These are phyloP conservation scores for Pavlovales sp. DNA, from an alignment of 208 protist genomes.

Conservation along the genomic window DNA sequence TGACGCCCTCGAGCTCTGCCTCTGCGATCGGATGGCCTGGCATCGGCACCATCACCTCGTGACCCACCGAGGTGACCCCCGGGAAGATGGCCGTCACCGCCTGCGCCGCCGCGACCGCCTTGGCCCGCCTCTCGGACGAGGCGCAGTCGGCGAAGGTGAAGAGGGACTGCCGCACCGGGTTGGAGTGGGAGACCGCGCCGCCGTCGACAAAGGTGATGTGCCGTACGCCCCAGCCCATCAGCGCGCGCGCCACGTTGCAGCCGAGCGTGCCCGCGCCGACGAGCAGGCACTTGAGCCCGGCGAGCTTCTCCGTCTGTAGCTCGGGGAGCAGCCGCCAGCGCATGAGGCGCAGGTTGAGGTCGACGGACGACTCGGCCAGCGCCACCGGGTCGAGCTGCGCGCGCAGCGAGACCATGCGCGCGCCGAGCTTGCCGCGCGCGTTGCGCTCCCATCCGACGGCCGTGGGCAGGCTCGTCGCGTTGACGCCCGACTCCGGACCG, in stretches of 20 bases:
- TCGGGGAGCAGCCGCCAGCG: conserved; percentile 90
- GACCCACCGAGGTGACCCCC: conserved; percentile 48
- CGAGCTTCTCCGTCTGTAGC: conserved; percentile 78
- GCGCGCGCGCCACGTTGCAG: conserved; percentile 90
- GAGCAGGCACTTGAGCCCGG: conserved; percentile 68
- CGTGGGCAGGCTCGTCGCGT: background rate
- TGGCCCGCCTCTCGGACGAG: conserved; percentile 65
- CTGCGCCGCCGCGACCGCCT: conserved; percentile 80
- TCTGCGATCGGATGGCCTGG: conserved; percentile 80
- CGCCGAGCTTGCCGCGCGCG: conserved; percentile 58
- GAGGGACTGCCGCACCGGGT: conserved; percentile 84
- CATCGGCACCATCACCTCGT: conserved; percentile 87
- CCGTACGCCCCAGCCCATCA: conserved; percentile 66
- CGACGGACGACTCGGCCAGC: conserved; percentile 60
- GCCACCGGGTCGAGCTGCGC: conserved; percentile 77
- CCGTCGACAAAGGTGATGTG: conserved; percentile 43
- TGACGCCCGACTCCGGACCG: background rate
- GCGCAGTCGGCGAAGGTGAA: conserved; percentile 76
- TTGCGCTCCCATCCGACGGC: conserved; percentile 75
- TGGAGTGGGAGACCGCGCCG: conserved; percentile 83
- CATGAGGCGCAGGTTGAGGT: conserved; percentile 95
- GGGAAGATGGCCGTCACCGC: conserved; percentile 81
- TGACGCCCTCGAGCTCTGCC: conserved; percentile 54
- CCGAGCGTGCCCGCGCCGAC: conserved; percentile 95
- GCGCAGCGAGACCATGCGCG: conserved; percentile 69